These are phyloP conservation scores for Nitzschia sp. DNA, from an alignment of 108 stramenopile genomes.

Conservation along the genomic window DNA sequence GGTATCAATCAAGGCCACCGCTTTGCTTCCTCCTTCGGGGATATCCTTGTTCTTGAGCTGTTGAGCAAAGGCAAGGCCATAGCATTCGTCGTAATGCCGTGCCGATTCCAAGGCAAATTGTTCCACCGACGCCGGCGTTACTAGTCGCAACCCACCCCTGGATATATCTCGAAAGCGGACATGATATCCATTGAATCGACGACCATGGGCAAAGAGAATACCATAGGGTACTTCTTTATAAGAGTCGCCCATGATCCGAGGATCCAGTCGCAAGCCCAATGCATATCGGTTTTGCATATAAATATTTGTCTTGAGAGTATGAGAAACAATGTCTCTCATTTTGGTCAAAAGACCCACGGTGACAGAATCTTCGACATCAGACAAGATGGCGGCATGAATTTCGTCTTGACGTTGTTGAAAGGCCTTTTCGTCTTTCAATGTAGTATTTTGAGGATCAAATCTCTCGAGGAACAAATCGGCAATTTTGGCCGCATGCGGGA, in stretches of 20 bases:
- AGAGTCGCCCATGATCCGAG: constrained; percentile 71
- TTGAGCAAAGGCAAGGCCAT: constrained; percentile 91
- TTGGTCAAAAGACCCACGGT: constrained; percentile 73
- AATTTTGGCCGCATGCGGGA: constrained; percentile 74
- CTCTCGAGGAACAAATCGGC: constrained; percentile 90
- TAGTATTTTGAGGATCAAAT: constrained; percentile 81
- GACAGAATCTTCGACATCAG: constrained; percentile 79
- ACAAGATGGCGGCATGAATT: constrained; percentile 51
- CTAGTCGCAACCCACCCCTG: constrained; percentile 94
- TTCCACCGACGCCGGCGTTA: constrained; percentile 90
- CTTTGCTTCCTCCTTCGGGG: constrained; percentile 98
- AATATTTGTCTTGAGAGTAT: constrained; percentile 91
- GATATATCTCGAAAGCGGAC: constrained; percentile 97
- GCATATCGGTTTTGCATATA: constrained; percentile 94
- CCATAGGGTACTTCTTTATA: constrained; percentile 82
- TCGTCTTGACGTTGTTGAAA: constrained; percentile 52
- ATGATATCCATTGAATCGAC: constrained; percentile 98
- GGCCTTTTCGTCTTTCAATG: constrained; percentile 52
- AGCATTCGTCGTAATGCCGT: constrained; percentile 95
- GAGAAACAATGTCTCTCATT: constrained; percentile 87
- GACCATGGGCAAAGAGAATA: constrained; percentile 92
- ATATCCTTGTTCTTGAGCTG: constrained; percentile 99
- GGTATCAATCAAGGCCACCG: constrained; percentile 89
- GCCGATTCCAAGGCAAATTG: constrained; percentile 91
- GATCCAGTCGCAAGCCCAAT: constrained; percentile 91